Base-by-base conservation (phyloP, 768 basidiomycete species). In the Macrocybe gigantea region DNA sequence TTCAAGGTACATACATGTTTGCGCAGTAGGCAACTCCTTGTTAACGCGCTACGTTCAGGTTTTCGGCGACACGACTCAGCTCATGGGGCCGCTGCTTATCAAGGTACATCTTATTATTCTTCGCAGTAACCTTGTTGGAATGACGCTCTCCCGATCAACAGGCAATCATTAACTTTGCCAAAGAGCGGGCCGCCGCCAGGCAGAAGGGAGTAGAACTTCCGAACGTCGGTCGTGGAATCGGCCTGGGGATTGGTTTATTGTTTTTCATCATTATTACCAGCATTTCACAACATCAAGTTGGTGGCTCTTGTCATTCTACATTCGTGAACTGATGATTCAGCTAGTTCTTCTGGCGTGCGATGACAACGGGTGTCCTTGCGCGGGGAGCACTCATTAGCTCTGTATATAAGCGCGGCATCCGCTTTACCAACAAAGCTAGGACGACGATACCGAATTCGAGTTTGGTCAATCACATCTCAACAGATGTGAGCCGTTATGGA, bases 261-360 rank as follows among this genome's bases (percentile, higher is more conserved):
- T 63, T 56, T 39, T 52, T 75, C 39, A 79, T 72, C 8, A 68
- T 85, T 44, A 56, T 65, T 10, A 62, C 81, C 0, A 80, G 79
- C 53, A 57, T 89, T 40, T 72, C 72, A 41, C 73, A 80, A 43
- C 82, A 89, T 57, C 83, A 85, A 70, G 82, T 77, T 53, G 53
- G 54, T 56, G 33, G 29, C 42, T 36, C 33, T 38, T 37, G 11
- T 29, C 7, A 29, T 31, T 40, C 6, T 46, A 1, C 12, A 5
- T 43, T 11, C 12, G 14, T 33, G 15, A 34, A 46, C 44, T 48
- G 48, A 47, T 8, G 32, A 51, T 8, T 11, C 8, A 31, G 47
- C 22, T 49, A 82, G 74, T 88, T 83, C 65, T 87, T 88, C 69
- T 82, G 80, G 73, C 71, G 80, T 38, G 79, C 80, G 5, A 85